A percentile compares a stretch with the other conserved stretches of the same genome.
phyloP scores from a whole-genome alignment of 495 filamentous ascomycete species.

The Talaromyces ruber region DNA sequence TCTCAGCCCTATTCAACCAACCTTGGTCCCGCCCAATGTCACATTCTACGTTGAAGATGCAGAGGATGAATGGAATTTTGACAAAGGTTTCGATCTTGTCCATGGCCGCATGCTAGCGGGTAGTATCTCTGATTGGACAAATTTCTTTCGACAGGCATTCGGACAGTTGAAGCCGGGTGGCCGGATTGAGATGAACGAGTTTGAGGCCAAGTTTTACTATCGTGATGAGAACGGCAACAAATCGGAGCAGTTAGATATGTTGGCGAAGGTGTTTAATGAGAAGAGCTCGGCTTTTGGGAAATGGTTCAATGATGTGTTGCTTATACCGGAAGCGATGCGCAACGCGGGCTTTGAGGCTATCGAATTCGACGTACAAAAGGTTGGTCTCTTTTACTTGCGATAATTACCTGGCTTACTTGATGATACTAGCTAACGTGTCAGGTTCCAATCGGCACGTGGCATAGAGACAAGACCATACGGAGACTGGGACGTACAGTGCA shows the following conservation, averaged over 20 bases:
- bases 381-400: slow-evolving; percentile 9
- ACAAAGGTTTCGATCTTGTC: slow-evolving; percentile 36
- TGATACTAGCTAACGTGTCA: background rate
- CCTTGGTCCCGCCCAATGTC: slow-evolving; percentile 39
- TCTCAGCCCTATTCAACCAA: slow-evolving; percentile 44
- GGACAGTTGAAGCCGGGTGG: slow-evolving; percentile 11
- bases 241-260: slow-evolving; percentile 13
- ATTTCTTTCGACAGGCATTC: background rate
- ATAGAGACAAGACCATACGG: background rate
- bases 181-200: slow-evolving; percentile 48
- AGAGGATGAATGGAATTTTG: slow-evolving; percentile 40
- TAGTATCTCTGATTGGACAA: slow-evolving; percentile 1
- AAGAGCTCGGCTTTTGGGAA: slow-evolving; percentile 29
- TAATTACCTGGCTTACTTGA: no score
- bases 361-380: slow-evolving; percentile 32
- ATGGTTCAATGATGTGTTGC: slow-evolving; percentile 22
- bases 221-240: slow-evolving; percentile 29
- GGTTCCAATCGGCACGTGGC: background rate
- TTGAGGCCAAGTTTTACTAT: slow-evolving; percentile 22
- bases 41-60: slow-evolving; percentile 42
- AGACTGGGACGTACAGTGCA: background rate
- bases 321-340: slow-evolving; percentile 18
- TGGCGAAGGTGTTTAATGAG: slow-evolving; percentile 13
- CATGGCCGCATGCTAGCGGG: slow-evolving; percentile 16
- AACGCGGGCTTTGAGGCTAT: slow-evolving; percentile 27